phyloP scores from a whole-genome alignment of 306 rosid species.

The Corylus avellana region DNA sequence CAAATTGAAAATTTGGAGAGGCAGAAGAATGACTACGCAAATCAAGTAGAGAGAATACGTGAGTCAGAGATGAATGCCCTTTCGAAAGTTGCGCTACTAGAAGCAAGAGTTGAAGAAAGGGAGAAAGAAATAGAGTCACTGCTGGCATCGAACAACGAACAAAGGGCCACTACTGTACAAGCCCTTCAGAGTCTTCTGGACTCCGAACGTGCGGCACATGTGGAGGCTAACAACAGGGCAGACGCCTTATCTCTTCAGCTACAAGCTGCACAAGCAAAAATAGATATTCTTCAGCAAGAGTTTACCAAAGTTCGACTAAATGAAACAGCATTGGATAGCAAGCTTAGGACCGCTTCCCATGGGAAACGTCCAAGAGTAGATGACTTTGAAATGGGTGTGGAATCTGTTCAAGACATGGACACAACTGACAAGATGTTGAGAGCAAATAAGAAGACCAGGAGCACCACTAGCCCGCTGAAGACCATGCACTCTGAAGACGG shows the following conservation, averaged over 20 bases:
- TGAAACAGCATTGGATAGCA: conserved; percentile 77
- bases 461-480: conserved; percentile 53
- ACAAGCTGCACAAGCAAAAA: conserved; percentile 86
- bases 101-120: conserved; percentile 76
- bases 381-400: conserved; percentile 59
- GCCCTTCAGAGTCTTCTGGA: conserved; percentile 83
- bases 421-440: conserved; percentile 53
- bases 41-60: conserved; percentile 52
- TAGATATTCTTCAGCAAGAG: conserved; percentile 84
- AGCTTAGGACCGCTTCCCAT: conserved; percentile 65
- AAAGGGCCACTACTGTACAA: conserved; percentile 68
- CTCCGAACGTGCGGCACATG: conserved; percentile 87
- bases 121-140: conserved; percentile 79
- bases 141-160: conserved; percentile 68
- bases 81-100: conserved; percentile 52
- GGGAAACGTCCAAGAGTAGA: conserved; percentile 79
- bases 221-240: conserved; percentile 86
- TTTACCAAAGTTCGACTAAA: conserved; percentile 74
- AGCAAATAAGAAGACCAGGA: conserved; percentile 65
- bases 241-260: conserved; percentile 84
- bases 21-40: conserved; percentile 50
- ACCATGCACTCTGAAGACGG: conserved; percentile 76
- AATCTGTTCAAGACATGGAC: conserved; percentile 75
- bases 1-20: conserved; percentile 68
- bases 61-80: conserved; percentile 67